Percentiles rank a stretch among this genome's conserved stretches.
These are phyloP conservation scores for Peniophora sp. DNA, from an alignment of 1,284 basidiomycete species.

Conservation along the genomic window DNA sequence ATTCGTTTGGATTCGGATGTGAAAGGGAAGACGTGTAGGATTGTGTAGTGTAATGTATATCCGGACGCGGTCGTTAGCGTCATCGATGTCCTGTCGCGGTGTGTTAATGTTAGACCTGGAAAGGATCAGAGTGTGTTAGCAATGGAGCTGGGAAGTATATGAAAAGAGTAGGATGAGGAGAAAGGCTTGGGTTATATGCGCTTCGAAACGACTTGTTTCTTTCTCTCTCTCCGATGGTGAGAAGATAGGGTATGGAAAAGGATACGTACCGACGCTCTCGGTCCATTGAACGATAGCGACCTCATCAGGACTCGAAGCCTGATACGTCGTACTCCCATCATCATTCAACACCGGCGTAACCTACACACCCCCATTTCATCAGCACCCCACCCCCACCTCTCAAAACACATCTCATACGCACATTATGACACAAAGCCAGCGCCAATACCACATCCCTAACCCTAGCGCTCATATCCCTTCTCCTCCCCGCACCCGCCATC, in stretches of 20 bases:
- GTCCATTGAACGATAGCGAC: conserved; percentile 99
- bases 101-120: conserved; percentile 69
- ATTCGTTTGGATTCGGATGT: conserved; percentile 98
- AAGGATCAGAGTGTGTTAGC: too few species aligned
- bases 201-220: too few species aligned
- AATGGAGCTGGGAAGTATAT: too few species aligned
- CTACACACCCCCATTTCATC: conserved; percentile 27
- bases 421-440: conserved; percentile 95
- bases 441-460: conserved; percentile 93
- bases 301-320: conserved; percentile 98
- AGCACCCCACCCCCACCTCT: too few species aligned
- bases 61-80: conserved; percentile 68
- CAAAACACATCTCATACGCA: conserved; percentile 26
- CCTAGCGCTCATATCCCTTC: conserved; percentile 91
- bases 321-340: conserved; percentile 91
- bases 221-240: too few species aligned
- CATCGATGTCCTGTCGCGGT: conserved; percentile 85
- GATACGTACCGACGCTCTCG: conserved; percentile 62
- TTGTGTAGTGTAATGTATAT: conserved; percentile 63
- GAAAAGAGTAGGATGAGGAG: too few species aligned
- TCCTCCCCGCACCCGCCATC: conserved; percentile 47
- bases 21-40: conserved; percentile 95
- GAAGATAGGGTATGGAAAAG: too few species aligned
- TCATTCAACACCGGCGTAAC: conserved; percentile 94
- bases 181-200: too few species aligned